Evolutionary conservation across 139 green algal species (phyloP), one percentile per base, ranked within the genome.

Genomic region (Coelastrella sp.): DNA sequence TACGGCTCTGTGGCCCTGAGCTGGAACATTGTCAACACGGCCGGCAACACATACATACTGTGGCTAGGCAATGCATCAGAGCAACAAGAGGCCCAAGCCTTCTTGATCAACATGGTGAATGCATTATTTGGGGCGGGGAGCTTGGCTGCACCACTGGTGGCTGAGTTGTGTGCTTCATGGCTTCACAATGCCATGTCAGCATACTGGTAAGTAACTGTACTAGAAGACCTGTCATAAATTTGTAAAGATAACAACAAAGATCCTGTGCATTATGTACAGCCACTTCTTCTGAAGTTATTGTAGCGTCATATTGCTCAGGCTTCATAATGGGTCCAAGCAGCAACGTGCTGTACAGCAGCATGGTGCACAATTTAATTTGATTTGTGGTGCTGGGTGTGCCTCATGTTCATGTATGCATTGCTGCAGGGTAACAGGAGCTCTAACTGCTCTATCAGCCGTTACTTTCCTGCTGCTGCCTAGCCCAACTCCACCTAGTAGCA

Each of bases 21-120:
- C 23, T 86, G 80, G 80, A 86, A 86, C 66, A 72, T 86, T 15
- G 23, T 80, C 80, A 86, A 86, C 80, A 72, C 66, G 23, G 80
- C 80, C 38, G 79, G 79, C 66, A 86, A 86, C 68, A 79, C 80
- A n/a, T 86, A 37, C 66, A 57, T 72, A n/a, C 67, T 78, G 0
- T 79, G 80, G 64, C 67, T 72, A 19, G 72, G 66, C 41, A 79
- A 66, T 35, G 80, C 45, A 67, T 13, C 30, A 27, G 64, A 59
- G 27, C 17, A 40, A 27, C 45, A 43, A 5, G 23, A 40, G n/a
- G 45, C 64, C 19, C 27, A 68, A 34, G 79, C 32, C 19, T 40
- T 86, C 13, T 19, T 86, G 35, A 80, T 86, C 48, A 86, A 86
- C 23, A 62, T 80, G 51, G 80, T 86, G 25, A 86, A 86, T 41